Percentiles rank a stretch among this genome's conserved stretches.
phyloP scores from a whole-genome alignment of 305 asterid species.

The Petunia hybrid region DNA sequence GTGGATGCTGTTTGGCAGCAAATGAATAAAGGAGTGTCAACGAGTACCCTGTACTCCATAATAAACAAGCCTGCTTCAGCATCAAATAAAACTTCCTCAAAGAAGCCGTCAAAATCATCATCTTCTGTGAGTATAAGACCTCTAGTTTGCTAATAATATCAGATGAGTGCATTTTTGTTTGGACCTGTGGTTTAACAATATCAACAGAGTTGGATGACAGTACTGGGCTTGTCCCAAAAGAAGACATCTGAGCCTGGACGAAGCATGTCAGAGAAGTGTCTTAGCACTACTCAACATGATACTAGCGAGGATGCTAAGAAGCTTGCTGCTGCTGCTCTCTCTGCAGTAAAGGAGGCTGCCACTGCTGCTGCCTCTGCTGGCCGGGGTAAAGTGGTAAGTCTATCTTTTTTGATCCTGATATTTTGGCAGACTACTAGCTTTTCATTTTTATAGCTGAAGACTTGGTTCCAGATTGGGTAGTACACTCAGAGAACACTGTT shows the following conservation, averaged over 20 bases:
- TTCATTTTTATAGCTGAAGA: constrained; percentile 16
- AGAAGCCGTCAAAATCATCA: constrained; percentile 49
- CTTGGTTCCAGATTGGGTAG: background rate
- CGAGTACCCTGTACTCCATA: constrained; percentile 64
- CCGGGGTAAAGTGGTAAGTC: constrained; percentile 60
- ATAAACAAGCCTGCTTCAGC: constrained; percentile 48
- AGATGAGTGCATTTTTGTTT: constrained; percentile 29
- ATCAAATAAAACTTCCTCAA: constrained; percentile 48
- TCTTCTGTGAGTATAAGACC: constrained; percentile 51
- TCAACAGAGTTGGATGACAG: constrained; percentile 76
- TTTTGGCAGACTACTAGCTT: constrained; percentile 4
- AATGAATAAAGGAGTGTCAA: constrained; percentile 90
- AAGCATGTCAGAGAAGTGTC: constrained; percentile 49
- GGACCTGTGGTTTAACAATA: background rate
- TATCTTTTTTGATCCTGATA: background rate
- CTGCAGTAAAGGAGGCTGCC: constrained; percentile 80
- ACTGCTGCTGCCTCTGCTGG: constrained; percentile 58
- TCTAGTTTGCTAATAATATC: background rate
- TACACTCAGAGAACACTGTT: background rate
- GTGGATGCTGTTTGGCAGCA: constrained; percentile 89
- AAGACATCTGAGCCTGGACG: constrained; percentile 50
- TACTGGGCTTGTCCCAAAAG: constrained; percentile 78
- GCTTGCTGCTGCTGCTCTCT: constrained; percentile 91
- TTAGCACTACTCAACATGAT: constrained; percentile 41
- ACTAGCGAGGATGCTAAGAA: constrained; percentile 70